Evolutionary conservation across 306 rosid species (phyloP).

Genomic region (Sphenostylis stenocarpa): DNA sequence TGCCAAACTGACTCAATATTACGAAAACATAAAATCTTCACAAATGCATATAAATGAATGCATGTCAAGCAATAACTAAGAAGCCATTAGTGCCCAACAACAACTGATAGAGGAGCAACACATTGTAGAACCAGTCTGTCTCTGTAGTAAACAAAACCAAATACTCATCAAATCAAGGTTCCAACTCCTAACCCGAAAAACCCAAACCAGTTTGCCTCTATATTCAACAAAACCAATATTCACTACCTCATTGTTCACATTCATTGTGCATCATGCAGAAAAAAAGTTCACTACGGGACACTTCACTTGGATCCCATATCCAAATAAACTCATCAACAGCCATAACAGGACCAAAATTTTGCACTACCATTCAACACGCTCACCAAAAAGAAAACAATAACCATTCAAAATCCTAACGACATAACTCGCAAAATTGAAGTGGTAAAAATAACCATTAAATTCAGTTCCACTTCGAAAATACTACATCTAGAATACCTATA

Average conservation of each 20-base stretch:
- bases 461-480: background rate
- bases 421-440: background rate
- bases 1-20: background rate
- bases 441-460: background rate
- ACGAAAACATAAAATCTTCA: conserved; percentile 1
- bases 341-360: too few relatives aligned
- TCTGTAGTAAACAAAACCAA: background rate
- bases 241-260: background rate
- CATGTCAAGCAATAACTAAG: background rate
- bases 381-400: conserved; percentile 5
- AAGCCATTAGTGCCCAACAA: background rate
- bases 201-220: background rate
- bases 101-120: background rate
- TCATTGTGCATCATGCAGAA: background rate
- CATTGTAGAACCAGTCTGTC: background rate
- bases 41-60: background rate
- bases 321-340: too few relatives aligned
- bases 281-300: background rate
- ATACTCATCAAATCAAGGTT: background rate
- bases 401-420: background rate
- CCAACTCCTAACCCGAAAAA: background rate
- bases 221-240: conserved; percentile 8
- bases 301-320: background rate
- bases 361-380: conserved; percentile 5
- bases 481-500: conserved; percentile 53